Evolutionary conservation across 176 grass and related monocot genomes (phyloP).

Genomic region (Tillandsia fasciculata): DNA sequence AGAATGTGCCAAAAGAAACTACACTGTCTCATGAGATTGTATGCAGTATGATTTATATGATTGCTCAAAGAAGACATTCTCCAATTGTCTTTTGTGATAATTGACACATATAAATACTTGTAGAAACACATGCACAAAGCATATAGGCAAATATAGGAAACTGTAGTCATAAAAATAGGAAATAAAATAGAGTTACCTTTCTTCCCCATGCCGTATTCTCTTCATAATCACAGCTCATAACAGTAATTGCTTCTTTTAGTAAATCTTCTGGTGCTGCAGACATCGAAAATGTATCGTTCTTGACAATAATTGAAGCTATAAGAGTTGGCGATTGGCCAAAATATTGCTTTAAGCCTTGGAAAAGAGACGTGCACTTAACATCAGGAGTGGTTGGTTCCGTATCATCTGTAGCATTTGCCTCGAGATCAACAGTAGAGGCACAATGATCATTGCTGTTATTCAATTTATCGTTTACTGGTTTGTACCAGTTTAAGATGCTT

Average conservation of each 20-base stretch:
- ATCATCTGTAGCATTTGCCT: background rate
- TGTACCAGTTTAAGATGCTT: background rate
- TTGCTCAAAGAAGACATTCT: too few relatives aligned
- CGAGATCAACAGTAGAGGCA: background rate
- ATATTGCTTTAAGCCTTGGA: background rate
- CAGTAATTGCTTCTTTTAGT: conserved; percentile 82
- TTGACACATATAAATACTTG: too few relatives aligned
- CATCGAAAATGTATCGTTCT: conserved; percentile 80
- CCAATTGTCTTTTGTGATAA: too few relatives aligned
- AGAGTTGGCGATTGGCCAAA: conserved; percentile 78
- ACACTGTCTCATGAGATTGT: background rate
- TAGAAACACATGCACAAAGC: background rate
- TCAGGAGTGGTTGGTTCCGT: background rate
- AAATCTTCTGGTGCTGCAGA: conserved; percentile 80
- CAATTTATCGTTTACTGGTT: background rate
- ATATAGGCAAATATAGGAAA: background rate
- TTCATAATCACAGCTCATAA: conserved; percentile 84
- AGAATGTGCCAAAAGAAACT: conserved; percentile 1
- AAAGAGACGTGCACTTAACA: background rate
- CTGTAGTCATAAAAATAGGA: background rate
- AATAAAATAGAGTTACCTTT: conserved; percentile 39
- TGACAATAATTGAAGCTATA: conserved; percentile 93
- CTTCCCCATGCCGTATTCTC: conserved; percentile 94
- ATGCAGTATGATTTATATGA: too few relatives aligned
- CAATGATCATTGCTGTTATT: background rate